Evolutionary conservation across 1,284 basidiomycete species (phyloP), one percentile per base, ranked within the genome.

Genomic region (Gomphus sp.): DNA sequence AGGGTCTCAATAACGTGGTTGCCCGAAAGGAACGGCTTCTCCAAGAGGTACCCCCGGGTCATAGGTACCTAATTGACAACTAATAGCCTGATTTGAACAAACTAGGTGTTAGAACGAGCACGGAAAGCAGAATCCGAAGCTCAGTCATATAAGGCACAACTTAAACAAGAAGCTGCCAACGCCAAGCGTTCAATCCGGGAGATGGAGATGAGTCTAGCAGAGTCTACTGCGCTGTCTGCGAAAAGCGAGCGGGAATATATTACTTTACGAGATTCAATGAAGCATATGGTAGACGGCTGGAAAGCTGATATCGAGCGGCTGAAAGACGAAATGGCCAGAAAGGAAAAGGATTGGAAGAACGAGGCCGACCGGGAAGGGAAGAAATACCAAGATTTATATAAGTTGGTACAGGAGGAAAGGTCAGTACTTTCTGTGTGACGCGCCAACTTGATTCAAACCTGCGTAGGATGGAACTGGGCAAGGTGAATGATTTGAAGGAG

Each of bases 1-100:
- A 94, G 69, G 85, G 85, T 1, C 69, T 92, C 61, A 91, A 90
- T 65, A 89, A 90, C 64, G 90, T 93, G 16, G 84, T 94, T 10
- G 81, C 88, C 31, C 77, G 91, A 59, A 94, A 94, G 69, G 91
- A 94, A 70, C 78, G 92, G 60, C 68, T 93, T 58, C 71, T 92
- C 60, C 85, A 90, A 69, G 91, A 94, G 76, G 87, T 87, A 62
- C 59, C 67, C 16, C n/a, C 49, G 36, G 54, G 12, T 44, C 58
- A 51, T 52, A 33, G 54, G 43, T 33, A 9, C 14, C 12, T 10
- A 25, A 11, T 59, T 25, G 31, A 18, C 16, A 7, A 45, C 8
- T 45, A 22, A 25, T 22, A n/a, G 8, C 50, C 41, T 45, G 52
- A 36, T 25, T n/a, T 36, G 16, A 16, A 12, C 47, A 11, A 51